Evolutionary conservation across 106 monocot genomes (phyloP), one percentile per base, ranked within the genome.

Genomic region (Dioscorea alata): DNA sequence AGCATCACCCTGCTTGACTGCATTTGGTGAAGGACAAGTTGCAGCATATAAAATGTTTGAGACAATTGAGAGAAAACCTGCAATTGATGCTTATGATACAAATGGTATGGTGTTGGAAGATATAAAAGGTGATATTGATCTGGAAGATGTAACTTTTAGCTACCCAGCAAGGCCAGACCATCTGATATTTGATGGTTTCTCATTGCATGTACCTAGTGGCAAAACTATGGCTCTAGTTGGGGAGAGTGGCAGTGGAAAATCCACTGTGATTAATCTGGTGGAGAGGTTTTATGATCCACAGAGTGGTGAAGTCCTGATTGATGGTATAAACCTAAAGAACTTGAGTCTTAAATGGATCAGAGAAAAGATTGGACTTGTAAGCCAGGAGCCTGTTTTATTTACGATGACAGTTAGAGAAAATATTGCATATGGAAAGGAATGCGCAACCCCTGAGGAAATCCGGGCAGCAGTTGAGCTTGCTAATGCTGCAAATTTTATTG

Each of bases 181-280:
- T 24, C 59, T 75, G 8, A 75, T 93, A 57, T 93, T 93, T 54
- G 59, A 79, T 68, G 84, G 82, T 0, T 86, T 93, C 66, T 93
- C 93, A 2, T 76, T 93, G 70, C n/a, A 48, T 32, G 78, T 93
- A 25, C 67, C 79, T 9, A 86, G 79, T 48, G 89, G 89, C 1
- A 81, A 76, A 34, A 84, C 82, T 13, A 77, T 81, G 75, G 89
- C 93, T 42, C 71, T 93, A 21, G 93, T 93, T 15, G 93, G 93
- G 56, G 89, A 86, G 63, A 93, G 93, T 59, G 93, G 93, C 10
- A 89, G 86, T 33, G 93, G 93, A 4, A 93, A 93, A 31, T 93
- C 93, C 15, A 93, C 91, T 42, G 42, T 42, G 42, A 42, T 42
- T 42, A 42, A 5, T 42, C 42, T 42, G 5, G 42, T 42, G 42